Percentiles rank a stretch among this genome's conserved stretches.
Conservation (phyloP, 257 asterid species). For the Scutellaria galericulata region DNA sequence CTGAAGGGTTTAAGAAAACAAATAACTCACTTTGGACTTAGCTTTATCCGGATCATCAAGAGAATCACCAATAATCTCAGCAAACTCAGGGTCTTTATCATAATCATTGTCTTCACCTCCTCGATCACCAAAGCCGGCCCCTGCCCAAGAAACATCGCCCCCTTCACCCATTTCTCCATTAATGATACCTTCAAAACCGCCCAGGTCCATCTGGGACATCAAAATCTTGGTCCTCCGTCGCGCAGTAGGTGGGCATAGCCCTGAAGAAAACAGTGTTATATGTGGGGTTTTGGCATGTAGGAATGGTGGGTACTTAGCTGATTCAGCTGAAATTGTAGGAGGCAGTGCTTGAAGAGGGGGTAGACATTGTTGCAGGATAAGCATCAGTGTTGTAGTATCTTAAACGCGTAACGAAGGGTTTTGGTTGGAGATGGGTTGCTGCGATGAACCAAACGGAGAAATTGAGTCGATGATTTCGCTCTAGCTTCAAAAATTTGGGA, state of each 20-base stretch:
- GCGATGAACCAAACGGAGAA: neutral
- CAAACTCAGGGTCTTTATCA: conserved; percentile 91
- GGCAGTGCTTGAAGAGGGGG: conserved; percentile 38
- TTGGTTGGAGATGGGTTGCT: neutral
- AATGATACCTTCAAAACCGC: conserved; percentile 37
- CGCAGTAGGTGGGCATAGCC: conserved; percentile 24
- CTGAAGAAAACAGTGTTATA: conserved; percentile 25
- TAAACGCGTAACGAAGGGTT: conserved; percentile 15
- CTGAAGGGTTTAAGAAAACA: neutral
- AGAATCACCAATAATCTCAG: conserved; percentile 78
- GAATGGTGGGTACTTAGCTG: conserved; percentile 32
- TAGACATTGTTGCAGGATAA: conserved; percentile 43
- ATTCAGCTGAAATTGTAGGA: conserved; percentile 29
- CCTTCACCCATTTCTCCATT: conserved; percentile 47
- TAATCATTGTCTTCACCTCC: conserved; percentile 66
- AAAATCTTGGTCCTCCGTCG: conserved; percentile 39
- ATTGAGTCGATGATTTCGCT: neutral
- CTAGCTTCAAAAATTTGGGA: neutral
- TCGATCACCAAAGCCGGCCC: conserved; percentile 50
- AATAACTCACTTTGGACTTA: conserved; percentile 64
- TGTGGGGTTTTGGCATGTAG: conserved; percentile 21
- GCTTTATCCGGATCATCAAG: conserved; percentile 88
- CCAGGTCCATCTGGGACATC: conserved; percentile 43
- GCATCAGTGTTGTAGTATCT: conserved; percentile 42
- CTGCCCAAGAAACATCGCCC: conserved; percentile 41